These are phyloP conservation scores for Blechomonas ayalai DNA, from an alignment of 208 protist species.

Conservation along the genomic window DNA sequence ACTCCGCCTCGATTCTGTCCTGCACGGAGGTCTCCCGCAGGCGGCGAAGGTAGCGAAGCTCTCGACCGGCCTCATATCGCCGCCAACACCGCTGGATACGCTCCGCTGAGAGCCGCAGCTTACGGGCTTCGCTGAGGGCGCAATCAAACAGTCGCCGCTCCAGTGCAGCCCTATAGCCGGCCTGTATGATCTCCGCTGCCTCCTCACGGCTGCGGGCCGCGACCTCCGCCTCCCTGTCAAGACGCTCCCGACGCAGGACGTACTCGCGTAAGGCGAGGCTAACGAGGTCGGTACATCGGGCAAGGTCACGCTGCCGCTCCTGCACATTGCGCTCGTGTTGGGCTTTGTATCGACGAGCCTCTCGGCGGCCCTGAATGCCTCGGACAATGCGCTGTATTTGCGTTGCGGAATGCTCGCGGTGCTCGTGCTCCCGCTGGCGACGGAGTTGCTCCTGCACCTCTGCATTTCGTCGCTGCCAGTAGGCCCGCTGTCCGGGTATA, in stretches of 20 bases:
- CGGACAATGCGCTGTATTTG: constrained; percentile 30
- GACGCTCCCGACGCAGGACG: constrained; percentile 16
- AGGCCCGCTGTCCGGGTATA: constrained; percentile 22
- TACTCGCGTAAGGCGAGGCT: constrained; percentile 40
- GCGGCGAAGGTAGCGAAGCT: constrained; percentile 49
- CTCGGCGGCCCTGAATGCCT: constrained; percentile 10
- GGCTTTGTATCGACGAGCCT: not conserved
- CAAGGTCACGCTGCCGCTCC: constrained; percentile 10
- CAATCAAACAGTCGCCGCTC: constrained; percentile 23
- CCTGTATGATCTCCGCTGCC: constrained; percentile 35
- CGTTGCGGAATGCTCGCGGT: constrained; percentile 16
- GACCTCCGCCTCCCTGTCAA: constrained; percentile 13
- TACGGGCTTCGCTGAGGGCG: constrained; percentile 21
- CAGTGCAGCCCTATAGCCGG: constrained; percentile 22
- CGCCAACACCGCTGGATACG: constrained; percentile 38
- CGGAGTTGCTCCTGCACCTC: constrained; percentile 24
- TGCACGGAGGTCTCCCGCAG: constrained; percentile 20
- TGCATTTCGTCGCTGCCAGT: constrained; percentile 37
- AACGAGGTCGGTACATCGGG: constrained; percentile 24
- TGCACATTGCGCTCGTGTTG: constrained; percentile 3
- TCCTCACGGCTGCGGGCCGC: constrained; percentile 7
- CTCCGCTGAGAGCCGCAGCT: constrained; percentile 25
- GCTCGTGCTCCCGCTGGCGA: constrained; percentile 3
- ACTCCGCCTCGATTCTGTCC: constrained; percentile 36
- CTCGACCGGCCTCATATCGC: constrained; percentile 26